These are phyloP conservation scores for Chalaropsis thielavioides DNA, from an alignment of 2,329 filamentous ascomycete species.

Conservation along the genomic window DNA sequence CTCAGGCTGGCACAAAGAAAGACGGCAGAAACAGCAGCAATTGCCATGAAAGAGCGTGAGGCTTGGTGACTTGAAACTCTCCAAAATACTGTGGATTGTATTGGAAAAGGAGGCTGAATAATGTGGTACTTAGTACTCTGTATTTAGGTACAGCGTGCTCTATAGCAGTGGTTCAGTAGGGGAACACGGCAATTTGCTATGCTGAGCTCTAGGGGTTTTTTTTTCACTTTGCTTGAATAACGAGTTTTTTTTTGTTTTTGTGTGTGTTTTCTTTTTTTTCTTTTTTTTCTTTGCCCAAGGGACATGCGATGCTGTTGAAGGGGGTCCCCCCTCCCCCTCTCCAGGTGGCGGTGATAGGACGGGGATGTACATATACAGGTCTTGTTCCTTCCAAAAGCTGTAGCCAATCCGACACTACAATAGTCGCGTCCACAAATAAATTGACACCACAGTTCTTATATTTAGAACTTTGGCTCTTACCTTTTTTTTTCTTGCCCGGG, in stretches of 20 bases:
- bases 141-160: not conserved
- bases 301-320: not conserved
- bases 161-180: not conserved
- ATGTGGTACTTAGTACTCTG: not conserved
- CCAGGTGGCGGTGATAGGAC: not conserved
- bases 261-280: not conserved
- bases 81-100: not conserved
- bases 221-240: not conserved
- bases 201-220: not conserved
- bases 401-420: not conserved
- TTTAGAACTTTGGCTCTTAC: not conserved
- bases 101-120: constrained; percentile 7
- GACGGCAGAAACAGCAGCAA: not conserved
- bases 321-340: too few relatives aligned
- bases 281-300: not conserved
- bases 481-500: not conserved
- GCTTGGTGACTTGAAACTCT: not conserved
- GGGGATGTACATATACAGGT: not conserved
- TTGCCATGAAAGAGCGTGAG: not conserved
- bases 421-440: not conserved
- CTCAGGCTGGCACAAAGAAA: not conserved
- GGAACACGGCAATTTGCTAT: not conserved
- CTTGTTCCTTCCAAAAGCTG: not conserved
- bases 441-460: not conserved
- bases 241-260: not conserved